These are phyloP conservation scores for Hypoxylon fuscum DNA, from an alignment of 495 filamentous ascomycete species.

Conservation along the genomic window DNA sequence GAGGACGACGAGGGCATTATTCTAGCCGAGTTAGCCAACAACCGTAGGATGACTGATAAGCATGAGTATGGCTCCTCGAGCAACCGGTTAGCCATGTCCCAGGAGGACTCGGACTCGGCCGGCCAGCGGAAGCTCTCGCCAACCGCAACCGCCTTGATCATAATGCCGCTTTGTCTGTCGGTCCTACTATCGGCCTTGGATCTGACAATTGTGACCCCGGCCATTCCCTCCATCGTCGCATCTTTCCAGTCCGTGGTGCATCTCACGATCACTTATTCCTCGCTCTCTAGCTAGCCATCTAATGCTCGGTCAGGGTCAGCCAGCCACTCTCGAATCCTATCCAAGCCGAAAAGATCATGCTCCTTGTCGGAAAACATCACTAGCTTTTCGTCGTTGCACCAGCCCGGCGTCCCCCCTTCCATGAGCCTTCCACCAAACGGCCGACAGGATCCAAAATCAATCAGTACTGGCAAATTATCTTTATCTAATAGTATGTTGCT, in stretches of 20 bases:
- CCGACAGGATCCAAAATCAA: slow-evolving; percentile 47
- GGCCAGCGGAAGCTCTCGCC: too few species aligned
- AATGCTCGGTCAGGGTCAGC: slow-evolving; percentile 1
- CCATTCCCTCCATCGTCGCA: too few species aligned
- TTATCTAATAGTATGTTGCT: slow-evolving; percentile 50
- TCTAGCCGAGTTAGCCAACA: too few species aligned
- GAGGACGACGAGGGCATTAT: too few species aligned
- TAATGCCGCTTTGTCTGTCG: too few species aligned
- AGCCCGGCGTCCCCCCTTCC: slow-evolving; percentile 41
- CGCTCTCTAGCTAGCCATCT: neutral
- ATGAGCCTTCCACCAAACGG: slow-evolving; percentile 37
- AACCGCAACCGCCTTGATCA: too few species aligned
- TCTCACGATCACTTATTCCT: neutral
- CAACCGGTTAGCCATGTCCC: too few species aligned
- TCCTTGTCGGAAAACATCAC: slow-evolving; percentile 3
- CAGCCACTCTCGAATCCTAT: slow-evolving; percentile 1
- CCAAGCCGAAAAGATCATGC: slow-evolving; percentile 1
- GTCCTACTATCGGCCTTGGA: neutral
- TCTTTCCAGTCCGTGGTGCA: too few species aligned
- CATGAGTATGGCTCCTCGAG: too few species aligned
- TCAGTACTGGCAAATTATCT: slow-evolving; percentile 42
- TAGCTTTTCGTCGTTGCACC: slow-evolving; percentile 18
- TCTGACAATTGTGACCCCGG: neutral
- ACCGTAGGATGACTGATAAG: too few species aligned
- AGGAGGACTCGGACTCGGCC: too few species aligned